Percentiles rank a stretch among this genome's conserved stretches.
phyloP scores from a whole-genome alignment of 495 filamentous ascomycete species.

The Venustampulla echinocandica region DNA sequence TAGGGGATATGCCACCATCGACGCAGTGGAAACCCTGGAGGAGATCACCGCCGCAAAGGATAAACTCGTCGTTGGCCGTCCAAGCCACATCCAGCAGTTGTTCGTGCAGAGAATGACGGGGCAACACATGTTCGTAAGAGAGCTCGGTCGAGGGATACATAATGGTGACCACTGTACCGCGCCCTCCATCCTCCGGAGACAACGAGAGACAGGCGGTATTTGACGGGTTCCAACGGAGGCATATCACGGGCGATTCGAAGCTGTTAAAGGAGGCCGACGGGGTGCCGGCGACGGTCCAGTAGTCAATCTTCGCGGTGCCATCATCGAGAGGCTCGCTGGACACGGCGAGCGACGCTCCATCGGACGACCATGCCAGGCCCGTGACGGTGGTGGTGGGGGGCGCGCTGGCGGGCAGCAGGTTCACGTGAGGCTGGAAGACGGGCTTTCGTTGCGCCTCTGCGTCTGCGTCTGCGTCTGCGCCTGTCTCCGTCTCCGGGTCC shows the following conservation, averaged over 20 bases:
- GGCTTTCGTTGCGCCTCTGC: no score
- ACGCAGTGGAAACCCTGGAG: conserved; percentile 34
- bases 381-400: conserved; percentile 41
- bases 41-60: conserved; percentile 48
- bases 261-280: conserved; percentile 35
- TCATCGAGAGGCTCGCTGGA: conserved; percentile 51
- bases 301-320: conserved; percentile 51
- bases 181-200: conserved; percentile 36
- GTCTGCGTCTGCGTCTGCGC: no score
- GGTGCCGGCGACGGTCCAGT: conserved; percentile 57
- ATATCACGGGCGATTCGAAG: conserved; percentile 44
- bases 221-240: conserved; percentile 52
- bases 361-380: conserved; percentile 63
- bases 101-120: conserved; percentile 33
- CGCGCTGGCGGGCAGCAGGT: conserved; percentile 30
- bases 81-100: conserved; percentile 49
- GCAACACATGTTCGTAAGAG: conserved; percentile 33
- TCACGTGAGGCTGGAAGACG: conserved; percentile 22
- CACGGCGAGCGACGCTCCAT: conserved; percentile 58
- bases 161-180: conserved; percentile 40
- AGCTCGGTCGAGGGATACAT: conserved; percentile 34
- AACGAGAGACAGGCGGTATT: conserved; percentile 46
- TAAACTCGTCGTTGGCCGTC: conserved; percentile 48
- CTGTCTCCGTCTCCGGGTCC: conserved; percentile 20
- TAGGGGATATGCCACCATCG: conserved; percentile 29